Evolutionary conservation across 2,329 filamentous ascomycete species (phyloP), one percentile per base, ranked within the genome.

Genomic region (Colletotrichum filicis): DNA sequence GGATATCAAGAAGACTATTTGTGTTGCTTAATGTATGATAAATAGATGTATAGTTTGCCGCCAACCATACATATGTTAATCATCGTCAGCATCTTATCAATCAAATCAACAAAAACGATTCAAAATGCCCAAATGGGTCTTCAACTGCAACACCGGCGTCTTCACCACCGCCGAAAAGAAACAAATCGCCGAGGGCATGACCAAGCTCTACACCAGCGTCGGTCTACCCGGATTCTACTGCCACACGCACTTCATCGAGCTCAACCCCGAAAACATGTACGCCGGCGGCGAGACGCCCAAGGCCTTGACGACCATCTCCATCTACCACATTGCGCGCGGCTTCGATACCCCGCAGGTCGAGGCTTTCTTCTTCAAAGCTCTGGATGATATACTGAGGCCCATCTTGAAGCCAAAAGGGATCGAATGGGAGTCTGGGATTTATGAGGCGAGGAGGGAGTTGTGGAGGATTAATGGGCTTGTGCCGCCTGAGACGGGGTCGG

Each of bases 221-320:
- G 24, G 30, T 5, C 57, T 61, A 1, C 65, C 65, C 28, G 65
- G 57, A 8, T 61, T 61, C 30, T 67, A 67, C 65, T 67, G 57
- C 65, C 65, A 61, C 57, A 46, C 77, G 75, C 68, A 76, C 4
- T 75, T 75, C 6, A 71, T 75, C 12, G 71, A 76, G 52, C 76
- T 76, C 6, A 77, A 75, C 2, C 60, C 72, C 0, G 75, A 76
- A 12, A 80, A 79, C n/a, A 81, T 86, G 4, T 85, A 86, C 72
- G 86, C 84, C 0, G 80, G 85, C 0, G 79, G 86, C 66, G 84
- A 86, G 76, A 80, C 46, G 26, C 53, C 65, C 56, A 16, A 53
- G 11, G 30, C n/a, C n/a, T 14, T 67, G 56, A 26, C 16, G 26
- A 61, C 65, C 30, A 26, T 67, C 30, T 42, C 65, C 56, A 55